Conservation (phyloP, 208 protist species). For the Leishmania tarentolae region DNA sequence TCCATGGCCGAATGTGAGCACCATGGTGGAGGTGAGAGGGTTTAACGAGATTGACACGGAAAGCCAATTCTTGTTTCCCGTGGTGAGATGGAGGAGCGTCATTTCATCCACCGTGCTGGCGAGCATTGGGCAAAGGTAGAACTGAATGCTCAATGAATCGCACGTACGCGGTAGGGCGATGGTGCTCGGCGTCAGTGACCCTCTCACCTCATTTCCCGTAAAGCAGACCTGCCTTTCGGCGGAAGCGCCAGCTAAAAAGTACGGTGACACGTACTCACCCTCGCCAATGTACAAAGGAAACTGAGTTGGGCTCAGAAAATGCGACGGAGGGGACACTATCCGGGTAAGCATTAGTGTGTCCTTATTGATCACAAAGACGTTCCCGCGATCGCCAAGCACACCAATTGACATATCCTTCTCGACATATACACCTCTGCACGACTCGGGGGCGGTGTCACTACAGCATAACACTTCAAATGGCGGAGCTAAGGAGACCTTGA, state of each 20-base stretch:
- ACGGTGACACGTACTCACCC: slow-evolving; percentile 54
- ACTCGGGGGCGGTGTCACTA: slow-evolving; percentile 30
- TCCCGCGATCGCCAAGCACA: slow-evolving; percentile 41
- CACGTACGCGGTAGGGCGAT: slow-evolving; percentile 56
- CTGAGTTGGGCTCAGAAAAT: not conserved
- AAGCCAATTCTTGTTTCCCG: slow-evolving; percentile 62
- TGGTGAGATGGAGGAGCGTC: slow-evolving; percentile 44
- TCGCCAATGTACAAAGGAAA: slow-evolving; percentile 61
- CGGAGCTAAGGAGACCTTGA: slow-evolving; percentile 24
- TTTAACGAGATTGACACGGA: slow-evolving; percentile 49
- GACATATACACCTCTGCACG: slow-evolving; percentile 34
- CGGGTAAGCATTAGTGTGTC: slow-evolving; percentile 41
- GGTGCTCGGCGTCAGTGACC: slow-evolving; percentile 38
- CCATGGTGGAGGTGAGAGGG: slow-evolving; percentile 42
- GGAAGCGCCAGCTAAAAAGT: slow-evolving; percentile 34
- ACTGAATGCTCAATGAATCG: slow-evolving; percentile 79
- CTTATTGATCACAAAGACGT: slow-evolving; percentile 51
- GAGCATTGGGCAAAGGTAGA: slow-evolving; percentile 57
- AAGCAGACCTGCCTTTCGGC: slow-evolving; percentile 26
- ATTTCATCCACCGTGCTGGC: slow-evolving; percentile 37
- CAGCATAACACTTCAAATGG: slow-evolving; percentile 28
- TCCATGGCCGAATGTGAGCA: slow-evolving; percentile 69
- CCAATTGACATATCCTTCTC: slow-evolving; percentile 43
- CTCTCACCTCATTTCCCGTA: slow-evolving; percentile 40
- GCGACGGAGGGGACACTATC: slow-evolving; percentile 21